Base-by-base conservation (phyloP, 2,329 filamentous ascomycete genomes). In the Cercospora sp. region DNA sequence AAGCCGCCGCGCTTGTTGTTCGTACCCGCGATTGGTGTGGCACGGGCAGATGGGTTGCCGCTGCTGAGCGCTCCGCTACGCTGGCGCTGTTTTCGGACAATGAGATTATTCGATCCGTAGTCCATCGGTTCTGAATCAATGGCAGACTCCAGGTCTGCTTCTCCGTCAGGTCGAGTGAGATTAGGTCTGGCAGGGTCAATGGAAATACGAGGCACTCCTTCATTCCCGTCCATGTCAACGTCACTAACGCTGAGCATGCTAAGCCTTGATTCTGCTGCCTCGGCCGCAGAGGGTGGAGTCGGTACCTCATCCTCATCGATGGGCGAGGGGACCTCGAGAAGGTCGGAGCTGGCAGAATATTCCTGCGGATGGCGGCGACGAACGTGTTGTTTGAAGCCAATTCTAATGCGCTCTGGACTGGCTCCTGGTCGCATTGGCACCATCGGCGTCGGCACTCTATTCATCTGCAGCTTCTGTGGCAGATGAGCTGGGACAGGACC, bases 241-340 rank as follows among this genome's bases (percentile, higher is more conserved):
- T 79, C 78, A 57, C 71, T 77, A 51, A 79, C 76, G 63, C 69
- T 77, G 59, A 79, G 74, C 69, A 78, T 74, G 51, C 73, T 75
- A 23, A 79, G 74, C 62, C 79, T 77, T 8, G 75, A 78, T 48
- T 77, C 77, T 13, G 76, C 75, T 23, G 73, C 73, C 61, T 76
- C 76, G 18, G 77, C 75, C 12, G 76, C 77, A 28, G 73, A 75
- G 5, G 75, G 75, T 40, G 74, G 76, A 18, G 77, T 78, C 3
- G 75, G 76, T 13, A 77, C 75, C 60, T 79, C 77, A 64, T 79
- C 75, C 63, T 79, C 77, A 62, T 77, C 76, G 28, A 79, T 77
- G 3, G 77, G 76, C 4, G 77, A 77, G 5, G 77, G 76, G 1
- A 78, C 74, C 60, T 76, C 75, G 12, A 76, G 71, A 31, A 73